phyloP scores from a whole-genome alignment of 2,329 filamentous ascomycete genomes.

The Xylaria sp. region DNA sequence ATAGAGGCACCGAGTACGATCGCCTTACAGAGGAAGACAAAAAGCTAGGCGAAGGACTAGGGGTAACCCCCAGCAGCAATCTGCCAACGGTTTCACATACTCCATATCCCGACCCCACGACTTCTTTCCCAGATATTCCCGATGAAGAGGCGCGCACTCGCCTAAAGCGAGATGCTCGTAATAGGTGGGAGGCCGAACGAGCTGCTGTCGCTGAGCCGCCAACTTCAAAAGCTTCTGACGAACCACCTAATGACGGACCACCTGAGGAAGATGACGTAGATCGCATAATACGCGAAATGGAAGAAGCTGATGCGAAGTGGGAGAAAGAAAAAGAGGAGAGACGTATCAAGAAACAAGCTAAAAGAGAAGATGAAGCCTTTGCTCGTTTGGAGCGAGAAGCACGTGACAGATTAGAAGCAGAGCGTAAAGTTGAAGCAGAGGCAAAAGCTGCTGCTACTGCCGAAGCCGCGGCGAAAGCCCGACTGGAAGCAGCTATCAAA shows the following conservation, averaged over 20 bases:
- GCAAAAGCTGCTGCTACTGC: conserved; percentile 60
- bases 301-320: conserved; percentile 63
- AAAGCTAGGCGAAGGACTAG: not conserved
- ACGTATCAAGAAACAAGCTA: conserved; percentile 53
- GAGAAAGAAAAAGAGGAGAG: conserved; percentile 61
- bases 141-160: conserved; percentile 46
- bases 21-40: too few relatives aligned
- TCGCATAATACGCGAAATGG: conserved; percentile 71
- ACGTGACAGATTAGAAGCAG: conserved; percentile 51
- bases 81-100: not conserved
- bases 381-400: conserved; percentile 51
- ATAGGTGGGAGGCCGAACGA: conserved; percentile 47
- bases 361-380: conserved; percentile 43
- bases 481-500: conserved; percentile 56
- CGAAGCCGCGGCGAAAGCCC: conserved; percentile 58
- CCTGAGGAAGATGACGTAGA: conserved; percentile 67
- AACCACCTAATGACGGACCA: conserved; percentile 42
- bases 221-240: conserved; percentile 52
- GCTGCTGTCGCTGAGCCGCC: conserved; percentile 46
- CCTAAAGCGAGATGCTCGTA: conserved; percentile 51
- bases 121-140: not conserved
- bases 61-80: not conserved
- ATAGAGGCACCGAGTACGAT: too few relatives aligned
- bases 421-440: conserved; percentile 50
- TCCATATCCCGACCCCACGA: not conserved